Evolutionary conservation across 139 green algal genomes (phyloP).

Genomic region (Marvania coccoides): DNA sequence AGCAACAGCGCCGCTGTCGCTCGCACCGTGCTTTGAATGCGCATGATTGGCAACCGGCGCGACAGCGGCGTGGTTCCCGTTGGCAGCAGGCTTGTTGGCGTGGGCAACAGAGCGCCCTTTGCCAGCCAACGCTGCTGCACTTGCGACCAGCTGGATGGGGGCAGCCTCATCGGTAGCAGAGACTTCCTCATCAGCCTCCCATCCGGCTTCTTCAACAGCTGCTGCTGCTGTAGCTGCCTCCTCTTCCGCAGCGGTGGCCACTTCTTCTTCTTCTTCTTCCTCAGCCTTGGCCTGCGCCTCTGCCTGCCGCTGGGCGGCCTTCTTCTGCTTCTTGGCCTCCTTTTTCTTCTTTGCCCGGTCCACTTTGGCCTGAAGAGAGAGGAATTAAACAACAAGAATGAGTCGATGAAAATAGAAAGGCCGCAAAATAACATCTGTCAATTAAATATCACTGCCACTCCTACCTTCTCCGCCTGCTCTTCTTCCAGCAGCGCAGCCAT

Average conservation of each 20-base stretch:
- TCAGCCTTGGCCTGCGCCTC: too few relatives aligned
- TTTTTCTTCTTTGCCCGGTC: conserved; percentile 15
- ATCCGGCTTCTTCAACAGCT: neutral
- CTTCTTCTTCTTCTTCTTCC: neutral
- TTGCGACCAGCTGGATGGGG: too few relatives aligned
- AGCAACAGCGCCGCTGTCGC: too few relatives aligned
- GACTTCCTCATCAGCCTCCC: neutral
- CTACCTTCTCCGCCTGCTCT: conserved; percentile 30
- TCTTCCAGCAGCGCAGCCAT: conserved; percentile 37
- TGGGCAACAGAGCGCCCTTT: too few relatives aligned
- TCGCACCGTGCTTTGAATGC: too few relatives aligned
- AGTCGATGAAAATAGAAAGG: neutral
- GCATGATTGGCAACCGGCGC: too few relatives aligned
- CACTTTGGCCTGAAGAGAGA: neutral
- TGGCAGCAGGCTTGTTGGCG: too few relatives aligned
- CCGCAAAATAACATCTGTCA: neutral
- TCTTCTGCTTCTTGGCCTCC: conserved; percentile 16
- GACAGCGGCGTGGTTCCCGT: too few relatives aligned
- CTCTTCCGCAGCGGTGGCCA: neutral
- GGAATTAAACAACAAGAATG: too few relatives aligned
- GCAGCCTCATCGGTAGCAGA: neutral
- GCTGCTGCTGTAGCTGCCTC: neutral
- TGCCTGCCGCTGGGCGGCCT: neutral
- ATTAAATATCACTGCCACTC: neutral
- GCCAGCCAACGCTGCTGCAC: too few relatives aligned